phyloP scores from a whole-genome alignment of 2,329 filamentous ascomycete genomes.

The Exophiala oligosperma region DNA sequence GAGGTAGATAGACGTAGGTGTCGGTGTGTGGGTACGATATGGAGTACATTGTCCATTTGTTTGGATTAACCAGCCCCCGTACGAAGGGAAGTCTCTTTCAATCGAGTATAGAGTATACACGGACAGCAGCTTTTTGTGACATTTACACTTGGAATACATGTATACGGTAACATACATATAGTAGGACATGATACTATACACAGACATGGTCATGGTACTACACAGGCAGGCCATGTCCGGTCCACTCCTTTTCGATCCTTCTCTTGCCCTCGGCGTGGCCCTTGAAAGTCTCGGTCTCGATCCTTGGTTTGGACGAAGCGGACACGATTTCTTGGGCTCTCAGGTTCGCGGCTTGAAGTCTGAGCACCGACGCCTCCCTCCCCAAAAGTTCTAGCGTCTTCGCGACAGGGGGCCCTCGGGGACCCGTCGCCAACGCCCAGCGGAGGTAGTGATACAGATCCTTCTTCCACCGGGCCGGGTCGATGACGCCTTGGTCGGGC shows the following conservation, averaged over 20 bases:
- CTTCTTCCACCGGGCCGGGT: slow-evolving; percentile 35
- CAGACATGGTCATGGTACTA: not conserved
- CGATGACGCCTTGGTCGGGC: not conserved
- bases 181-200: not conserved
- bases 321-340: slow-evolving; percentile 16
- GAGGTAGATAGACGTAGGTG: too few species aligned
- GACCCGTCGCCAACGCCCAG: slow-evolving; percentile 55
- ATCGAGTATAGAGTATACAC: too few species aligned
- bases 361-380: slow-evolving; percentile 48
- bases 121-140: too few species aligned
- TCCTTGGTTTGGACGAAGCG: slow-evolving; percentile 1
- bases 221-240: slow-evolving; percentile 13
- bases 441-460: slow-evolving; percentile 57
- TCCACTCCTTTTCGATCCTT: slow-evolving; percentile 23
- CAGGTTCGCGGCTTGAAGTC: slow-evolving; percentile 43
- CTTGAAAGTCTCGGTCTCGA: slow-evolving; percentile 12
- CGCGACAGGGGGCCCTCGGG: slow-evolving; percentile 54
- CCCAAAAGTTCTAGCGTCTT: slow-evolving; percentile 58
- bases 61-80: too few species aligned
- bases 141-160: not conserved
- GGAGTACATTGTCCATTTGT: too few species aligned
- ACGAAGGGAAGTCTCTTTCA: too few species aligned
- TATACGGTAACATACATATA: not conserved
- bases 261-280: slow-evolving; percentile 23
- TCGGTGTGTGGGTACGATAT: too few species aligned